Evolutionary conservation across 371 early-diverging fungal species (phyloP), one percentile per base, ranked within the genome.

Genomic region (Lichtheimia ornata): DNA sequence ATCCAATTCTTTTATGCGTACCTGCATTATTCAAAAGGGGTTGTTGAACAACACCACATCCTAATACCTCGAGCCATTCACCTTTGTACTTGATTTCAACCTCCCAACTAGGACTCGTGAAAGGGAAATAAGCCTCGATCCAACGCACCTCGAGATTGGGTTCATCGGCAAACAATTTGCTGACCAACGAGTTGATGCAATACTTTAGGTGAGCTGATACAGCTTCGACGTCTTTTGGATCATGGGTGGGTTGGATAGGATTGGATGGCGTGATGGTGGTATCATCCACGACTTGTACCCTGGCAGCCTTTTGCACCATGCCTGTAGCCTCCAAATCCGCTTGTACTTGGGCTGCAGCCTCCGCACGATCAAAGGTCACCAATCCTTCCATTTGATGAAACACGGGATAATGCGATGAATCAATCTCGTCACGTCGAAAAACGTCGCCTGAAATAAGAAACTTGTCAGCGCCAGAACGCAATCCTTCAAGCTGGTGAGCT

Each of bases 341-440:
- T 18, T 65, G 40, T 25, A 76, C 45, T 15, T 63, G 62, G 13
- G 43, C 47, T 20, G 56, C 62, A 0, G 63, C 64, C 11, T 58
- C 25, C 1, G 45, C 41, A 20, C 72, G 71, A 35, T 84, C 82
- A 58, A 85, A 77, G 47, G 84, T 72, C 28, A 76, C 85, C 22
- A 96, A 88, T 1, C 96, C 97, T 66, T 98, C 99, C 87, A 98
- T 94, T 69, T 98, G 99, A 65, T 98, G 99, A 69, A 98, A 98
- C 3, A 94, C 94, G 0, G 99, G 99, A 74, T 97, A 97, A 67
- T 98, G 99, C 55, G 88, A 91, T 2, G 88, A 74, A 66, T 98
- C 97, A 64, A 98, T 95, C 71, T 98, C 97, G 67, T 98, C 99
- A 25, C 97, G 86, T n/a, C 99, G 82, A 76, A 97, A 98, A 12